Base-by-base conservation (phyloP, 495 filamentous ascomycete species). In the Neurospora tetraspora region DNA sequence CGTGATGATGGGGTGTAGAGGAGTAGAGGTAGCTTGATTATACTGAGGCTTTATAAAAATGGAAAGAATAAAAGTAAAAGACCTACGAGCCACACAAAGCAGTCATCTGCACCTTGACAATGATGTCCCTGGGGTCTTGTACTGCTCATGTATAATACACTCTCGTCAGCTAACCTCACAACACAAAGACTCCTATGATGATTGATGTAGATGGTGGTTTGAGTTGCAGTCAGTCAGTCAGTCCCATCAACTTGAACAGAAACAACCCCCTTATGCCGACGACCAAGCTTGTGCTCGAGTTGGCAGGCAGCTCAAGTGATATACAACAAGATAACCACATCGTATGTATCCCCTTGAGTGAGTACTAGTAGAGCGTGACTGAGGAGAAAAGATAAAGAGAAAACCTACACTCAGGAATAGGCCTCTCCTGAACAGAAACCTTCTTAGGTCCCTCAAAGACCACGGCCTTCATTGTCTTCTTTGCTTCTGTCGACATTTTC, bases 71-170 rank as follows among this genome's bases (percentile, higher is more conserved):
- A 37, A 37, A 23, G 2, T 20, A 27, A 27, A n/a, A 34, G 31
- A 85, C 88, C 79, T 82, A 94, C 94, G 92, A 94, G 76, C 95
- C 95, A 81, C 95, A 98, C 47, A 98, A 87, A 34, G 93, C 95
- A 18, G 94, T 93, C 77, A 92, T 91, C 70, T 87, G 86, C 68
- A 97, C 93, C 81, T 94, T 95, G 73, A 97, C 89, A 71, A 98
- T 89, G 71, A 94, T 87, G 82, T 98, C 95, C 70, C 85, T 89
- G 14, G 88, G 83, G 38, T 93, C 86, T 74, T 91, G 83, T 71
- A 98, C 88, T 78, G 84, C 82, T 68, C 61, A n/a, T 70, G 7
- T 42, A 43, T 81, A 36, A 5, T 1, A 36, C 34, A 83, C 59
- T 12, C 88, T 68, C 77, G 83, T 36, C 34, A 68, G 73, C 69